Evolutionary conservation across 495 filamentous ascomycete genomes (phyloP), one percentile per base, ranked within the genome.

Genomic region (Massariosphaeria phaeospora): DNA sequence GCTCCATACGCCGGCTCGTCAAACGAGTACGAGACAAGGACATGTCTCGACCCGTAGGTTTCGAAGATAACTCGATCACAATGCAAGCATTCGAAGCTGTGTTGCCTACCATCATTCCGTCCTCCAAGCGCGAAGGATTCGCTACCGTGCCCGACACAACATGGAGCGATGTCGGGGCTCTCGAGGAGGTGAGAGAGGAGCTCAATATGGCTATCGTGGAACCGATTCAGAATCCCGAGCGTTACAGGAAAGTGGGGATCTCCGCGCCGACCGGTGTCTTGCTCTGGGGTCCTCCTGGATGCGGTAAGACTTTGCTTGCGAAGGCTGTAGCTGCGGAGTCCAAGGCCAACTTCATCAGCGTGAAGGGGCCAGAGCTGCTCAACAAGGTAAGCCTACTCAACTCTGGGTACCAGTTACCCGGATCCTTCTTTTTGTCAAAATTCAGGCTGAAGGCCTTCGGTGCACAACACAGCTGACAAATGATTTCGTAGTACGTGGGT

Each of bases 291-390:
- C 93, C 93, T 0, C 93, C 93, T 2, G 93, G 93, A 26, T 98
- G 93, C 70, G 93, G 93, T 58, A 98, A 98, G 69, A 98, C 93
- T 0, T 79, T 98, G 4, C 82, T 98, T 8, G 93, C 93, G 45
- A 96, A 96, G 71, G 93, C 93, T 15, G 90, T 95, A 4, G 93
- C 93, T 52, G 94, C 95, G 69, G 94, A 96, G 70, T 89, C 85
- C 21, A 84, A 86, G 59, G 93, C 94, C 24, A 97, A 96, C 70
- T 98, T 98, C 77, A 98, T 98, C 71, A 89, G 86, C 59, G 88
- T 98, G 71, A 96, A 95, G 73, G 93, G 93, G 0, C 91, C 93
- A 2, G 91, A 96, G 63, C 75, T 96, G 2, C 79, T 94, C 35
- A 95, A 95, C 72, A 96, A 96, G 57, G 67, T 67, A 61, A 21